phyloP scores from a whole-genome alignment of 306 rosid genomes.

The Medicago lupulina region DNA sequence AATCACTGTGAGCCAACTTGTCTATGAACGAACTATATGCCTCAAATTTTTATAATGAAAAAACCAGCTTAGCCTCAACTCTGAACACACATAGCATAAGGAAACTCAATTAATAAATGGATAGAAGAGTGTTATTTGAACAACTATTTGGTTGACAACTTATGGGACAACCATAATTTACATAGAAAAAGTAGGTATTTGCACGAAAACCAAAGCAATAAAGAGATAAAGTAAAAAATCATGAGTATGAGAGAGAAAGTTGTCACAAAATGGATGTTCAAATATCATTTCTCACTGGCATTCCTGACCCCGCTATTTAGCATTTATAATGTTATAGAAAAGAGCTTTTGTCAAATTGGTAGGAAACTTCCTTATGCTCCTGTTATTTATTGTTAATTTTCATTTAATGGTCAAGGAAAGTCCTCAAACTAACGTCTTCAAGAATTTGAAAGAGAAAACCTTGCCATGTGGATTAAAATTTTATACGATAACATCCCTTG shows the following conservation, averaged over 20 bases:
- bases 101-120: not conserved
- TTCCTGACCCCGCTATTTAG: not conserved
- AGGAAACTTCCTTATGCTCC: not conserved
- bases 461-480: not conserved
- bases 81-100: not conserved
- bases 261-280: no score
- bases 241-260: no score
- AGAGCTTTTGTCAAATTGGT: not conserved
- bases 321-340: not conserved
- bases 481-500: not conserved
- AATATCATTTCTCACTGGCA: no score
- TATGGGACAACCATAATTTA: no score
- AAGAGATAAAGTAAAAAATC: no score
- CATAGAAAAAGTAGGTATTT: no score
- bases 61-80: not conserved
- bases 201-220: no score
- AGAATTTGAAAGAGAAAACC: conserved; percentile 5
- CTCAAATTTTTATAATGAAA: not conserved
- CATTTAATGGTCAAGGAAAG: conserved; percentile 6
- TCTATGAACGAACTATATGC: not conserved
- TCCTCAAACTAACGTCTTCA: not conserved
- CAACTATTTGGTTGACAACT: no score
- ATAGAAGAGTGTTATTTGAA: no score
- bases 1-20: no score
- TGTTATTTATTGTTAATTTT: not conserved